Evolutionary conservation across 371 early-diverging fungal genomes (phyloP), one percentile per base, ranked within the genome.

Genomic region (Apophysomyces trapeziformis): DNA sequence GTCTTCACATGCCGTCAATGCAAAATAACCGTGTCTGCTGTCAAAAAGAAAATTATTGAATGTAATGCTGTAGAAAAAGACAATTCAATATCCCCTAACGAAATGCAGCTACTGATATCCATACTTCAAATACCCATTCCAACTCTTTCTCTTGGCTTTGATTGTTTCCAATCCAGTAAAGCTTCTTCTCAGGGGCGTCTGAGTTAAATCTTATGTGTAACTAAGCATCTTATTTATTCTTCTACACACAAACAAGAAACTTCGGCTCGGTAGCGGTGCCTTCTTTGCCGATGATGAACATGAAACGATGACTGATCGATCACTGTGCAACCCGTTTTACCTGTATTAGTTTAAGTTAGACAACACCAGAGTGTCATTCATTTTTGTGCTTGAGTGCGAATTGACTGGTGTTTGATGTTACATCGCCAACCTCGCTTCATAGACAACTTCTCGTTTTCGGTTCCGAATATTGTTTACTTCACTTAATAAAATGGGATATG

Each of bases 231-330:
- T 26, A 50, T 21, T 50, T 50, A 11, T 41, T 50, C 7, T 50
- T 50, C 54, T 26, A 50, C 11, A 50, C 54, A 50, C 32, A 50
- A 50, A 50, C 21, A 50, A 50, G 54, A 50, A 26, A 50, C 54
- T 50, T 50, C 54, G 54, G 54, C 54, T 50, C 54, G 54, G 54
- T 50, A 50, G 21, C 54, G 54, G 54, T 50, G 54, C 54, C 16
- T 9, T 26, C 21, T 9, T 50, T 6, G 54, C 54, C 54, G 54
- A 50, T 21, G 54, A 21, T 50, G 54, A 21, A 50, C 21, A 32
- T 32, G 54, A 9, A 50, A 50, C 35, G 54, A 50, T 26, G n/a
- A 26, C 18, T 21, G 54, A 50, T 50, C 54, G 54, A 50, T 50
- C 54, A 50, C 54, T 50, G 54, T 50, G 54, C 54, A 50, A 50